Evolutionary conservation across 2,329 filamentous ascomycete genomes (phyloP).

Genomic region (Microcyclosporella mali): DNA sequence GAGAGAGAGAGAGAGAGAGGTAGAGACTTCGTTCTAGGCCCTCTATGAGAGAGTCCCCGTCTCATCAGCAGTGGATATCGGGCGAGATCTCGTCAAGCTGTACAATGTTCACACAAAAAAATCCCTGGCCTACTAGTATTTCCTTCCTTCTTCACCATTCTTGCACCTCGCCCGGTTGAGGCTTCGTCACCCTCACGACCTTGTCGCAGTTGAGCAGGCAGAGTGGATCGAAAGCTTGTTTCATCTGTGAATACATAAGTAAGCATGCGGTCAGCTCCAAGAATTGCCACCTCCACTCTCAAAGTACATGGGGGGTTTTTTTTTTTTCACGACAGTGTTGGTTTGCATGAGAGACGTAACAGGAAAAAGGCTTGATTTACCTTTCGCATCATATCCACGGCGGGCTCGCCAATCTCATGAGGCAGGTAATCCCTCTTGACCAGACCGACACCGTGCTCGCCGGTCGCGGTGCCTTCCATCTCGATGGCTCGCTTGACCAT

Average conservation of each 20-base stretch:
- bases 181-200: constrained; percentile 51
- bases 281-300: too few species aligned
- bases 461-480: constrained; percentile 73
- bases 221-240: constrained; percentile 71
- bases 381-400: constrained; percentile 78
- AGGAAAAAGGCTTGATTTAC: constrained; percentile 38
- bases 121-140: too few species aligned
- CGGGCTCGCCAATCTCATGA: constrained; percentile 67
- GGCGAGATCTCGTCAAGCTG: too few species aligned
- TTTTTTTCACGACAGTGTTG: too few species aligned
- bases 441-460: constrained; percentile 76
- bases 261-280: too few species aligned
- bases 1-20: too few species aligned
- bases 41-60: too few species aligned
- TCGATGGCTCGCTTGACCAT: constrained; percentile 84
- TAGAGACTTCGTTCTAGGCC: too few species aligned
- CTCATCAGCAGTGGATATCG: too few species aligned
- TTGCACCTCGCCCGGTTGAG: constrained; percentile 43
- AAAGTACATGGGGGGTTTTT: too few species aligned
- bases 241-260: constrained; percentile 54
- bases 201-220: constrained; percentile 61
- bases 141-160: constrained; percentile 30
- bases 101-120: too few species aligned
- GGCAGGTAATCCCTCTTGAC: constrained; percentile 79
- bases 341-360: background rate